A percentile compares a stretch with the other conserved stretches of the same genome.
phyloP scores from a whole-genome alignment of 805 yeast genomes.

The Tetrapisispora namnaoensis region DNA sequence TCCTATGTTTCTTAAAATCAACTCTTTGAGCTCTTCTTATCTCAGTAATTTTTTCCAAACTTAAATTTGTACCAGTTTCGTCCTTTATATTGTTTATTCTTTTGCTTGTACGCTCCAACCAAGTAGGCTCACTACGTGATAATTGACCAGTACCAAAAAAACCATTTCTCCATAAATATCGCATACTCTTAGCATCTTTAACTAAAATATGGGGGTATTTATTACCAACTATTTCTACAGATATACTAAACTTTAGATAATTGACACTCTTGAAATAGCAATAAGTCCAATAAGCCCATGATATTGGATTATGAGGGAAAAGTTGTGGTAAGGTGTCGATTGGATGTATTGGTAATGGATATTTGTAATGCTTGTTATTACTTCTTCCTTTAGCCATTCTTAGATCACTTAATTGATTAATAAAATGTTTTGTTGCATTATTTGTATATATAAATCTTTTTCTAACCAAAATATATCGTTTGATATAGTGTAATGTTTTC shows the following conservation, averaged over 20 bases:
- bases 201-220: slow-evolving; percentile 29
- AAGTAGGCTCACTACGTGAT: slow-evolving; percentile 88
- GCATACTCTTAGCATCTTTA: slow-evolving; percentile 37
- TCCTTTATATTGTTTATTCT: slow-evolving; percentile 28
- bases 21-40: slow-evolving; percentile 61
- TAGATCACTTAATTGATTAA: not conserved
- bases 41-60: slow-evolving; percentile 71
- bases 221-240: slow-evolving; percentile 29
- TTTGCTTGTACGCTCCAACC: slow-evolving; percentile 33
- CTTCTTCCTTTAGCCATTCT: slow-evolving; percentile 30
- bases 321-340: slow-evolving; percentile 40
- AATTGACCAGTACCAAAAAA: slow-evolving; percentile 89
- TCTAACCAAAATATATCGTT: not conserved
- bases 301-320: slow-evolving; percentile 57
- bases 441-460: not conserved
- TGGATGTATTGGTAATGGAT: slow-evolving; percentile 52
- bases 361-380: slow-evolving; percentile 29
- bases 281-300: slow-evolving; percentile 43
- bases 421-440: too few species aligned
- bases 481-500: not conserved
- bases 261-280: slow-evolving; percentile 23
- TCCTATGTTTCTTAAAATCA: slow-evolving; percentile 61
- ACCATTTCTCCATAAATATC: slow-evolving; percentile 67
- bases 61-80: slow-evolving; percentile 17
- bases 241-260: slow-evolving; percentile 10